Evolutionary conservation across 805 yeast species (phyloP), one percentile per base, ranked within the genome.

Genomic region (Yarrowia phangngaensis): DNA sequence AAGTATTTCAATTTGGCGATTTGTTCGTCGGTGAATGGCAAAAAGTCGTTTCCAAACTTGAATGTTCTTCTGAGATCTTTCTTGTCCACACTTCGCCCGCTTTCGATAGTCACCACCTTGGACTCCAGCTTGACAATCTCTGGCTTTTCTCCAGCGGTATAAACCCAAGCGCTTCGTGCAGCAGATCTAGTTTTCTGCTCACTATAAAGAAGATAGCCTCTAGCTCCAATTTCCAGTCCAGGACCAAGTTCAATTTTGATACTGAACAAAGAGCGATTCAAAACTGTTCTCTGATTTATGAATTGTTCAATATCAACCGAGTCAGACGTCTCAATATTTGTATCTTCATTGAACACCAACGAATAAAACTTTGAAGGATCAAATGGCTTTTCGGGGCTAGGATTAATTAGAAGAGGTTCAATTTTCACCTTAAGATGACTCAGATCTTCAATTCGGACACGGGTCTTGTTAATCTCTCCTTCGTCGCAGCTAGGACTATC

Each of bases 151-250:
- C 72, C 75, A 40, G 73, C 72, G 31, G 74, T 77, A 60, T 75
- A 78, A 4, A 84, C 74, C 33, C 70, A 69, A 28, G 71, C 71
- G 9, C 76, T 67, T n/a, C 73, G 65, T 14, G 72, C 69, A 0
- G 77, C 19, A 1, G 32, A 17, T 7, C 29, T 27, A 1, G 27
- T 58, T 31, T 69, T 72, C 51, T 80, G 81, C 46, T 76, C 78
- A 6, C 71, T 69, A 53, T 73, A 75, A n/a, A 84, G 70, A 0
- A 82, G 65, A 58, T 78, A 84, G 0, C 95, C 97, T 55, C 75
- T 76, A 1, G 89, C 71, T 0, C 87, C 82, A 38, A 90, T 73
- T 0, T 71, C 69, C 14, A 89, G 50, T 0, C 68, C 64, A 27
- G 75, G 76, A 35, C 78, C 72, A 4, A 86, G 64, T 1, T 76